phyloP scores from a whole-genome alignment of 1,284 basidiomycete species.

The Malassezia psittaci region DNA sequence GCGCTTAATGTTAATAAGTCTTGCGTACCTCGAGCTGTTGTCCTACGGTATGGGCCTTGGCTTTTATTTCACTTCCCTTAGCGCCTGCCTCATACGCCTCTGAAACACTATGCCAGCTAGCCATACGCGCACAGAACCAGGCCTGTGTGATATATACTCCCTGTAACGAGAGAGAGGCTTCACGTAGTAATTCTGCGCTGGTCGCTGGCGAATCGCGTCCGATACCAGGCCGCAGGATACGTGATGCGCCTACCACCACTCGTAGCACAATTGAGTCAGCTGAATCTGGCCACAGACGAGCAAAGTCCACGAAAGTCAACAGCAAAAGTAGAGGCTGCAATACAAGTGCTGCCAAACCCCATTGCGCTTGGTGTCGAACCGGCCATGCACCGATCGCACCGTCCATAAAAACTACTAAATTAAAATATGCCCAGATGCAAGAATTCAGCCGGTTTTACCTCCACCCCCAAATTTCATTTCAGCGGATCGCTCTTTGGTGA shows the following conservation, averaged over 20 bases:
- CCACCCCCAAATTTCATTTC: background rate
- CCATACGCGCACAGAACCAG: slow-evolving; percentile 9
- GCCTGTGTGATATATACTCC: slow-evolving; percentile 10
- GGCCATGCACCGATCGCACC: slow-evolving; percentile 1
- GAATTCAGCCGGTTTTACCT: background rate
- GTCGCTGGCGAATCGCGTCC: background rate
- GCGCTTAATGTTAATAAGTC: background rate
- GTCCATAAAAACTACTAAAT: too few relatives aligned
- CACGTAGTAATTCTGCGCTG: background rate
- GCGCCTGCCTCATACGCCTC: slow-evolving; percentile 11
- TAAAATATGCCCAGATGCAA: background rate
- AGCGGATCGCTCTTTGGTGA: too few relatives aligned
- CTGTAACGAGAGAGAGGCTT: slow-evolving; percentile 1
- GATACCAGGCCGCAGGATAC: slow-evolving; percentile 5
- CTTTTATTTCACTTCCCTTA: background rate
- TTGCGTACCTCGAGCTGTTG: slow-evolving; percentile 13
- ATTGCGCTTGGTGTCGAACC: background rate
- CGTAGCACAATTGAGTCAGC: background rate
- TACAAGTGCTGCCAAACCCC: background rate
- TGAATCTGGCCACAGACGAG: background rate
- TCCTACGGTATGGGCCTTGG: background rate
- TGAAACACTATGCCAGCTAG: slow-evolving; percentile 3
- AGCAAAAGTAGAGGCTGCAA: slow-evolving; percentile 11
- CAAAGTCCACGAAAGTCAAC: slow-evolving; percentile 11
- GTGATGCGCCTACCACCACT: background rate